phyloP scores from a whole-genome alignment of 2,329 filamentous ascomycete genomes.

The Mariannaea elegans region DNA sequence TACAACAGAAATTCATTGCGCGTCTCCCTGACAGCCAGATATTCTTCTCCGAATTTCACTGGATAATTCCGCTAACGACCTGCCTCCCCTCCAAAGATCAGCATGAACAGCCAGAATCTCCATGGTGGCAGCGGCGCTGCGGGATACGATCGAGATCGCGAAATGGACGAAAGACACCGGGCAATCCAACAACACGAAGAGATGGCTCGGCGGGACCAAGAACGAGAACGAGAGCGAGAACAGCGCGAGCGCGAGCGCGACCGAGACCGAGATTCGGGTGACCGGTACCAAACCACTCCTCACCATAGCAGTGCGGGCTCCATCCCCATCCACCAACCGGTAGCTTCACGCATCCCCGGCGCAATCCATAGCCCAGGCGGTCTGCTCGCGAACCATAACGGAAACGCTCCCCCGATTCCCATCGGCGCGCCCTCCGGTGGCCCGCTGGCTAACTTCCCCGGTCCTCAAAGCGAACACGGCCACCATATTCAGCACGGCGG shows the following conservation, averaged over 20 bases:
- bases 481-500: constrained; percentile 62
- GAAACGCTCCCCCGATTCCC: constrained; percentile 62
- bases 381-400: constrained; percentile 78
- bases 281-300: constrained; percentile 72
- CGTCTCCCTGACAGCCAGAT: background rate
- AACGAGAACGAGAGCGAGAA: constrained; percentile 60
- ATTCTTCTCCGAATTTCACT: constrained; percentile 1
- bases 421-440: constrained; percentile 60
- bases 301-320: constrained; percentile 90
- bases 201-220: constrained; percentile 54
- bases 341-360: constrained; percentile 80
- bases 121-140: constrained; percentile 51
- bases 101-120: constrained; percentile 59
- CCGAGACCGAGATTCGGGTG: constrained; percentile 72
- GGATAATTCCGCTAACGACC: constrained; percentile 24
- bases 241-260: constrained; percentile 63
- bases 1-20: background rate
- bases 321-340: constrained; percentile 92
- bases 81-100: constrained; percentile 29
- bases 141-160: constrained; percentile 59
- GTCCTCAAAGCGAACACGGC: constrained; percentile 61
- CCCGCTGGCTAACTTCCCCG: constrained; percentile 61
- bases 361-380: constrained; percentile 94
- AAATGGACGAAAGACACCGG: constrained; percentile 59
- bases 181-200: constrained; percentile 58